A percentile compares a stretch with the other conserved stretches of the same genome.
Conservation (phyloP, 768 basidiomycete genomes). For the Trametes punicea region DNA sequence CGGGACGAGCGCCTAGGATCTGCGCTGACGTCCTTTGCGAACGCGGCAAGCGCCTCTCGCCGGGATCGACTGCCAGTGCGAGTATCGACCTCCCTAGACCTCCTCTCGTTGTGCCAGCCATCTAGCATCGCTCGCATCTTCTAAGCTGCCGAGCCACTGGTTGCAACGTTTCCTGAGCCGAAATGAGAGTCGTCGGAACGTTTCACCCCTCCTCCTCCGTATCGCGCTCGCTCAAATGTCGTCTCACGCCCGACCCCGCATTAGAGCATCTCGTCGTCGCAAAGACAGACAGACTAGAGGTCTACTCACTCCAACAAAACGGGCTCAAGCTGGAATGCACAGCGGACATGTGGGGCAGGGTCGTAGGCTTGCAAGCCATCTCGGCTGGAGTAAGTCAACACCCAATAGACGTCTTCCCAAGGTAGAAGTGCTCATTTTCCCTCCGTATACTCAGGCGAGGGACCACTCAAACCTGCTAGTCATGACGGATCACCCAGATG, state of each 20-base stretch:
- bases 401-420: background rate
- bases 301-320: constrained; percentile 60
- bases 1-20: background rate
- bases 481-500: constrained; percentile 74
- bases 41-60: background rate
- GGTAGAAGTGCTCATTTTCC: background rate
- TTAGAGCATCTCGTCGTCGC: constrained; percentile 67
- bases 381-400: constrained; percentile 47
- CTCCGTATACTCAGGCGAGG: background rate
- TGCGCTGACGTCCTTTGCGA: background rate
- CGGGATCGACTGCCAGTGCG: background rate
- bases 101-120: background rate
- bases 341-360: constrained; percentile 67
- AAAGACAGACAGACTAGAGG: constrained; percentile 62
- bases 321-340: constrained; percentile 59
- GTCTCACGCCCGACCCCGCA: constrained; percentile 45
- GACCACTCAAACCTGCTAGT: constrained; percentile 56
- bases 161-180: background rate
- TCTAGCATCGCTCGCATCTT: background rate
- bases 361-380: constrained; percentile 53
- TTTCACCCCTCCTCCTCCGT: constrained; percentile 78
- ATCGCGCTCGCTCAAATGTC: constrained; percentile 63
- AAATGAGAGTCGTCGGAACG: constrained; percentile 63
- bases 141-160: background rate
- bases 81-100: no score